phyloP scores from a whole-genome alignment of 116 monocot species.

The Trichopus zeylanicus region DNA sequence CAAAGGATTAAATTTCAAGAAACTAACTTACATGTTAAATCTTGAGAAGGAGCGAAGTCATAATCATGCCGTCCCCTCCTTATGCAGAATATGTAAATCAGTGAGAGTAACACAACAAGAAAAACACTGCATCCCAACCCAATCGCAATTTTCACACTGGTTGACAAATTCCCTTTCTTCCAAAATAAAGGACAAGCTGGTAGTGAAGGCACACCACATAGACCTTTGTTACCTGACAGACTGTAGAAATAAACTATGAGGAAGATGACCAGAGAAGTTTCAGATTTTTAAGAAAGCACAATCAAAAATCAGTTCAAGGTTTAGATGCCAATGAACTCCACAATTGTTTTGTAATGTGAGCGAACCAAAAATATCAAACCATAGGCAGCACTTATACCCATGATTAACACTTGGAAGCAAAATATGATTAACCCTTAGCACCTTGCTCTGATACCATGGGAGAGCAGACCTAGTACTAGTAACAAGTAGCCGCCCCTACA shows the following conservation, averaged over 20 bases:
- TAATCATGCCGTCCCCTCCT: conserved; percentile 71
- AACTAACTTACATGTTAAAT: conserved; percentile 69
- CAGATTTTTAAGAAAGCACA: neutral
- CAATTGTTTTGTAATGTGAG: too few relatives aligned
- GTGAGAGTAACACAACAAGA: conserved; percentile 27
- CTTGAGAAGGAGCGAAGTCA: conserved; percentile 86
- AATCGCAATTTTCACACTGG: conserved; percentile 66
- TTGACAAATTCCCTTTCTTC: conserved; percentile 63
- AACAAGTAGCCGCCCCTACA: too few relatives aligned
- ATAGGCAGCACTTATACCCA: too few relatives aligned
- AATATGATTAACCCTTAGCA: too few relatives aligned
- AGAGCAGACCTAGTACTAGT: too few relatives aligned
- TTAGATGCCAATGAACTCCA: too few relatives aligned
- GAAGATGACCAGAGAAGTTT: neutral
- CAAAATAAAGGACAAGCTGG: conserved; percentile 85
- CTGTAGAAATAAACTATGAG: conserved; percentile 29
- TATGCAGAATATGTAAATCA: conserved; percentile 52
- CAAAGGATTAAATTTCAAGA: conserved; percentile 1
- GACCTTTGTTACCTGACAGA: conserved; percentile 82
- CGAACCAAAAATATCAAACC: too few relatives aligned
- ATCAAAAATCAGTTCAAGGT: neutral
- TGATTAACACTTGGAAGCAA: too few relatives aligned
- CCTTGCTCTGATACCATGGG: too few relatives aligned
- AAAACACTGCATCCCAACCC: conserved; percentile 50
- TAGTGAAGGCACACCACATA: conserved; percentile 91